phyloP scores from a whole-genome alignment of 305 asterid species.

The Withania somnifera region DNA sequence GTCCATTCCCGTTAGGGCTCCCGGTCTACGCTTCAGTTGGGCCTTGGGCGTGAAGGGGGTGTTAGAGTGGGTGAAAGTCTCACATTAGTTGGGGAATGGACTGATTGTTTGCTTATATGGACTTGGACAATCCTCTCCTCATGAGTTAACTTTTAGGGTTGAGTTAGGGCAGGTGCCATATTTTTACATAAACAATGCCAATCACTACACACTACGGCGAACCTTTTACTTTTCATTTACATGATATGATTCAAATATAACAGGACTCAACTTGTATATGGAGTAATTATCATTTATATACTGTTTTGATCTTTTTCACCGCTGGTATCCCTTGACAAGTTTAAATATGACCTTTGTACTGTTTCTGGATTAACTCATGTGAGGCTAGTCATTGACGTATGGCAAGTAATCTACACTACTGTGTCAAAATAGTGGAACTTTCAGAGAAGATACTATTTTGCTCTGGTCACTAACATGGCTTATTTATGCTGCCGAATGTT shows the following conservation, averaged over 20 bases:
- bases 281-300: not conserved
- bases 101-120: too few relatives aligned
- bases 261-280: not conserved
- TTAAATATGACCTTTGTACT: not conserved
- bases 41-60: too few relatives aligned
- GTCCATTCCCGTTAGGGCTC: too few relatives aligned
- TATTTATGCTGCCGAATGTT: not conserved
- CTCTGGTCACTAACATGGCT: not conserved
- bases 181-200: too few relatives aligned
- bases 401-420: not conserved
- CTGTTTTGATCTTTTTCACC: not conserved
- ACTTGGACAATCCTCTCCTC: too few relatives aligned
- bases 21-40: too few relatives aligned
- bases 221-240: not conserved
- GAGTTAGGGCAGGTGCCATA: too few relatives aligned
- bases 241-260: not conserved
- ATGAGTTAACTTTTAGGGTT: too few relatives aligned
- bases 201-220: not conserved
- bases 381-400: not conserved
- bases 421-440: not conserved
- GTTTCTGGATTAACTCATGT: not conserved
- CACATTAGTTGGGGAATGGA: too few relatives aligned
- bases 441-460: not conserved
- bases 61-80: too few relatives aligned
- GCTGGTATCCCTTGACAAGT: not conserved